Evolutionary conservation across 140 eudicot genomes (phyloP).

Genomic region (Ambrosia hybrid): DNA sequence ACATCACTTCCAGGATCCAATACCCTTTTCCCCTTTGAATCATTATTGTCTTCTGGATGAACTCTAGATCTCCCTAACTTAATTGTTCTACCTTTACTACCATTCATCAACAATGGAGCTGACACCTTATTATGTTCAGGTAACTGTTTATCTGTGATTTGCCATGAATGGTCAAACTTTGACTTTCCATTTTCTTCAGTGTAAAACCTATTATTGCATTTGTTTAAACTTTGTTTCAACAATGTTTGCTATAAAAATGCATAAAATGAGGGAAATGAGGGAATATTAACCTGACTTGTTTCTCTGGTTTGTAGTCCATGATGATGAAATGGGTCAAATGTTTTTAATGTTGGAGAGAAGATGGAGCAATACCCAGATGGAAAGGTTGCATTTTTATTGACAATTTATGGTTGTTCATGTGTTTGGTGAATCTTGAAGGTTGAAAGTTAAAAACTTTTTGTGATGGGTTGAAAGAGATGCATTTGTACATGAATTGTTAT

Average conservation of each 20-base stretch:
- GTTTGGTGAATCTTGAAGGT: background rate
- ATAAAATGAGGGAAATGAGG: background rate
- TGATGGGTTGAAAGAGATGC: conserved; percentile 13
- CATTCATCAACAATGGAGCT: conserved; percentile 44
- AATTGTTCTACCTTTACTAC: conserved; percentile 32
- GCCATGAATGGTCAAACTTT: conserved; percentile 56
- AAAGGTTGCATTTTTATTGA: conserved; percentile 27
- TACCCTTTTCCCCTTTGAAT: conserved; percentile 38
- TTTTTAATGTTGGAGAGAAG: conserved; percentile 20
- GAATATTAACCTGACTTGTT: conserved; percentile 49
- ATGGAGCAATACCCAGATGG: conserved; percentile 23
- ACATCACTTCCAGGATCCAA: conserved; percentile 84
- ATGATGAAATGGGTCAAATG: conserved; percentile 12
- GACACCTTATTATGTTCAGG: conserved; percentile 41
- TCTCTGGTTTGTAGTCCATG: conserved; percentile 62
- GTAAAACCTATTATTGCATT: conserved; percentile 50
- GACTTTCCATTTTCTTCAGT: conserved; percentile 48
- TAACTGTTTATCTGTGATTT: conserved; percentile 40
- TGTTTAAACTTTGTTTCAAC: background rate
- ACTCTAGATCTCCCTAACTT: conserved; percentile 54
- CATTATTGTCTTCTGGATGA: conserved; percentile 51
- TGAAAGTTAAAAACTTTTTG: conserved; percentile 1
- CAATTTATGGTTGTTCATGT: conserved; percentile 13
- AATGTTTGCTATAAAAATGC: background rate
- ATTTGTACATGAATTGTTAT: background rate